These are phyloP conservation scores for Monilinia fructicola DNA, from an alignment of 2,329 filamentous ascomycete species.

Conservation along the genomic window DNA sequence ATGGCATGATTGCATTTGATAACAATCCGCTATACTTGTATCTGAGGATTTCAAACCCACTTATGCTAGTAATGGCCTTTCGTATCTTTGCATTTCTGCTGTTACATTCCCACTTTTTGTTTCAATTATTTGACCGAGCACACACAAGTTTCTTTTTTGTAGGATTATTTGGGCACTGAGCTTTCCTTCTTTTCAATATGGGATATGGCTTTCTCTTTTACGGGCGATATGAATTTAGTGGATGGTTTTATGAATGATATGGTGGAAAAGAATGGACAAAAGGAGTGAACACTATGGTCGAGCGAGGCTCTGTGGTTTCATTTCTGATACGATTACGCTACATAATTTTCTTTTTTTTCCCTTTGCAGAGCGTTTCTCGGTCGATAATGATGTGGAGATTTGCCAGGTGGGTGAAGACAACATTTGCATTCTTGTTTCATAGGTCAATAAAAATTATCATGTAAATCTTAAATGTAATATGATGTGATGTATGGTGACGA, in stretches of 20 bases:
- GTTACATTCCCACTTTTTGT: conserved; percentile 6
- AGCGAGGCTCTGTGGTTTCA: background rate
- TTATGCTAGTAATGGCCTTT: conserved; percentile 8
- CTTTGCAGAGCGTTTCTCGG: background rate
- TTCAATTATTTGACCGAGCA: conserved; percentile 3
- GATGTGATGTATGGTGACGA: background rate
- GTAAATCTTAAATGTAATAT: background rate
- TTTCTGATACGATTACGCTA: background rate
- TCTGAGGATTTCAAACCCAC: conserved; percentile 7
- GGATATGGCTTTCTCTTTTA: background rate
- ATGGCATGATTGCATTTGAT: conserved; percentile 11
- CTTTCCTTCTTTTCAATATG: background rate
- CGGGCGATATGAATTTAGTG: background rate
- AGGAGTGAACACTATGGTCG: background rate
- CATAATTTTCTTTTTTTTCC: conserved; percentile 3
- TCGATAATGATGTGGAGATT: background rate
- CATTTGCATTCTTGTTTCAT: conserved; percentile 16
- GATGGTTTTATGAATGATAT: background rate
- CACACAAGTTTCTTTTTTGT: conserved; percentile 19
- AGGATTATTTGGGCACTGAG: conserved; percentile 19
- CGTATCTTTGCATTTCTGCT: conserved; percentile 10
- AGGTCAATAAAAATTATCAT: conserved; percentile 12
- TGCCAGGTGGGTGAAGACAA: background rate
- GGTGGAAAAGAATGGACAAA: background rate
- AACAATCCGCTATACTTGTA: conserved; percentile 10